Evolutionary conservation across 805 yeast species (phyloP).

Genomic region (Candida tibetensis): DNA sequence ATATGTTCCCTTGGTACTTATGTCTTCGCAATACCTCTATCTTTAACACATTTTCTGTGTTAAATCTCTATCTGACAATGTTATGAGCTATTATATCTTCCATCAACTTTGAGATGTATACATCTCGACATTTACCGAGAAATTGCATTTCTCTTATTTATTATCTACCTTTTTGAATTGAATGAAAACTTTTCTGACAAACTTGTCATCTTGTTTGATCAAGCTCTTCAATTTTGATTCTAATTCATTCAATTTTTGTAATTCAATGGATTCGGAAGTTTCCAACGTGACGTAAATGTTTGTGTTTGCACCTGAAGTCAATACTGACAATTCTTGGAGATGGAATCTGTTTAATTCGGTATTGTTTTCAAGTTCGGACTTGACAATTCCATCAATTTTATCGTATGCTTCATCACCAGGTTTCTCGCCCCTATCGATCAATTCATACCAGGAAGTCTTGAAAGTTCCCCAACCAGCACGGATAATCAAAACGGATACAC

Average conservation of each 20-base stretch:
- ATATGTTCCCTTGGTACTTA: too few species aligned
- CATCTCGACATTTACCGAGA: too few species aligned
- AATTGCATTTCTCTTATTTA: too few species aligned
- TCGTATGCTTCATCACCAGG: slow-evolving; percentile 48
- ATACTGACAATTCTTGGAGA: slow-evolving; percentile 43
- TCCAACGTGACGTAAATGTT: slow-evolving; percentile 32
- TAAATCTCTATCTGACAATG: too few species aligned
- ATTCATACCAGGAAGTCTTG: slow-evolving; percentile 64
- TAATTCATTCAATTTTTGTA: slow-evolving; percentile 27
- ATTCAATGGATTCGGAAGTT: slow-evolving; percentile 28
- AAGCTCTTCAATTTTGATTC: slow-evolving; percentile 30
- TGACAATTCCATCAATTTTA: slow-evolving; percentile 39
- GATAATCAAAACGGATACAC: slow-evolving; percentile 79
- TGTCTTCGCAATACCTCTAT: too few species aligned
- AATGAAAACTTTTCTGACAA: slow-evolving; percentile 42
- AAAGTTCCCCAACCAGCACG: slow-evolving; percentile 82
- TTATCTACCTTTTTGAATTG: slow-evolving; percentile 23
- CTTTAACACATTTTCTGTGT: too few species aligned
- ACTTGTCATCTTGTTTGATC: slow-evolving; percentile 39
- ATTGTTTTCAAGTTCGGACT: slow-evolving; percentile 23
- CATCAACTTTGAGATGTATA: too few species aligned
- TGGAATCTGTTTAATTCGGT: slow-evolving; percentile 29
- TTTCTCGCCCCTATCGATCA: slow-evolving; percentile 70
- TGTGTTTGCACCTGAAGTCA: slow-evolving; percentile 60
- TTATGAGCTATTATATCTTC: too few species aligned